phyloP scores from a whole-genome alignment of 1,139 yeast species.

The Saccharomyces hybrid region DNA sequence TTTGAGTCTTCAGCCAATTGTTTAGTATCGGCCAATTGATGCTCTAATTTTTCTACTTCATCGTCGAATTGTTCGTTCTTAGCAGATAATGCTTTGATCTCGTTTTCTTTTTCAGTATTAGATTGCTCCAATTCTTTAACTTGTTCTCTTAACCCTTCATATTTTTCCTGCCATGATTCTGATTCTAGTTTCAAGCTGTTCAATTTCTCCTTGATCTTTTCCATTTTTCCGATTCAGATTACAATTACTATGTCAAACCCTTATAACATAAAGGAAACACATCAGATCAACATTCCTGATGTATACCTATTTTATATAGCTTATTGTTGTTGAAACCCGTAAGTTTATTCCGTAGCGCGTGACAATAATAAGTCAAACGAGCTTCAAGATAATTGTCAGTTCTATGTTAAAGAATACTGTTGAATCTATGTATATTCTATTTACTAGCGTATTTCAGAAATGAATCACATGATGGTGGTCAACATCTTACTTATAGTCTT shows the following conservation, averaged over 20 bases:
- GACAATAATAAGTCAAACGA: not conserved
- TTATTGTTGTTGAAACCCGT: not conserved
- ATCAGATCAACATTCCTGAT: not conserved
- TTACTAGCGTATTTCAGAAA: not conserved
- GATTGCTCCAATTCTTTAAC: conserved; percentile 91
- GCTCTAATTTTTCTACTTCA: conserved; percentile 78
- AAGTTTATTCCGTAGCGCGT: not conserved
- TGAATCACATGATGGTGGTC: not conserved
- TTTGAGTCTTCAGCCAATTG: conserved; percentile 89
- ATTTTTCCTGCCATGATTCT: conserved; percentile 95
- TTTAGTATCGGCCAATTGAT: conserved; percentile 69
- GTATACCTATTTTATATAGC: not conserved
- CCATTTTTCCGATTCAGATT: conserved; percentile 17
- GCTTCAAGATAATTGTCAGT: not conserved
- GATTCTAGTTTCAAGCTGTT: conserved; percentile 88
- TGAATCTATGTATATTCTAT: not conserved
- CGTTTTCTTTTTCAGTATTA: conserved; percentile 64
- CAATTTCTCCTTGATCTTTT: conserved; percentile 48
- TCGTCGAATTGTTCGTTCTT: conserved; percentile 81
- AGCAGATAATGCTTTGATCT: conserved; percentile 80
- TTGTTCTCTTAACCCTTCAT: conserved; percentile 75
- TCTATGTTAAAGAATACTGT: not conserved
- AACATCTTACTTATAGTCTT: not conserved
- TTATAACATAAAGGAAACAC: not conserved
- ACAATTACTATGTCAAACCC: conserved; percentile 2